Conservation (phyloP, 2,329 filamentous ascomycete genomes). For the Acephala macrosclerotiorum region DNA sequence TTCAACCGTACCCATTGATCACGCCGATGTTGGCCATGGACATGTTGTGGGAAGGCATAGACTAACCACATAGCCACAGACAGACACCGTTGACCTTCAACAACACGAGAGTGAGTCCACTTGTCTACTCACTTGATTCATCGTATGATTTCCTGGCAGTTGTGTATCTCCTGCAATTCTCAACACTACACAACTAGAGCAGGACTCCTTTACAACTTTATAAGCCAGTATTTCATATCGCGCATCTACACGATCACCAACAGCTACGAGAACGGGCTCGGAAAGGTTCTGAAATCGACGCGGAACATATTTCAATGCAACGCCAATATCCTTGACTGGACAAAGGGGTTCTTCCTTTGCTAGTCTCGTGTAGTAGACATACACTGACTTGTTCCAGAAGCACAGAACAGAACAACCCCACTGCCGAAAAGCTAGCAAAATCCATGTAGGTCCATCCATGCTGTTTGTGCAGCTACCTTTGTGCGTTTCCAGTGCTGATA, state of each 20-base stretch:
- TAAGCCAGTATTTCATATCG: too few species aligned
- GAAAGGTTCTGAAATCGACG: too few species aligned
- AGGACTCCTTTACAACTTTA: background rate
- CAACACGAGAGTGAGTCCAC: background rate
- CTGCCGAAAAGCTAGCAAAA: background rate
- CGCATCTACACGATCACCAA: too few species aligned
- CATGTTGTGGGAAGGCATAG: background rate
- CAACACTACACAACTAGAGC: background rate
- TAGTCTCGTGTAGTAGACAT: background rate
- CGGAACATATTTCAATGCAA: background rate
- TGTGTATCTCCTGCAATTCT: background rate
- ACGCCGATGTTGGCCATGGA: background rate
- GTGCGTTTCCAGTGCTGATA: slow-evolving; percentile 8
- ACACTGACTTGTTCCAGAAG: slow-evolving; percentile 1
- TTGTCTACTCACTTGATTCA: background rate
- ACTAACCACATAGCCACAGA: background rate
- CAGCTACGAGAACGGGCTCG: too few species aligned
- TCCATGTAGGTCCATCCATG: background rate
- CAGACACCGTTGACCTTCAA: background rate
- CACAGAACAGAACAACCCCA: background rate
- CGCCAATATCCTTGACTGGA: background rate
- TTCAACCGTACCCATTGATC: background rate
- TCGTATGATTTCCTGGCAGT: background rate
- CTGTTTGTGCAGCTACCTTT: slow-evolving; percentile 7
- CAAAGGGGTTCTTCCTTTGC: background rate